Evolutionary conservation across 2,329 filamentous ascomycete species (phyloP), one percentile per base, ranked within the genome.

Genomic region (Intubia oerlemansii): DNA sequence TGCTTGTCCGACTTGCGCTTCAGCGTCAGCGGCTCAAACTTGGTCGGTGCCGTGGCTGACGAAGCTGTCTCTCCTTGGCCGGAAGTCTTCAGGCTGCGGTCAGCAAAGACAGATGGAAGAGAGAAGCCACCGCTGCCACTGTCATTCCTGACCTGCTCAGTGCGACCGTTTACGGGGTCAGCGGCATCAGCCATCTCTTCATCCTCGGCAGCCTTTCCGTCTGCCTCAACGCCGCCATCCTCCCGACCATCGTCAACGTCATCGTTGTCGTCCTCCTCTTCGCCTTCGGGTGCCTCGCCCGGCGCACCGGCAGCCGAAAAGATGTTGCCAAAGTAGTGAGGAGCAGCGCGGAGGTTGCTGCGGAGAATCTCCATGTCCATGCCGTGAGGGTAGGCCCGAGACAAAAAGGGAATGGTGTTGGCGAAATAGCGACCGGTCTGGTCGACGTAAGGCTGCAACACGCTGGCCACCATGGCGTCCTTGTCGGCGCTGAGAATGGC

Each of bases 401-500:
- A 65, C 16, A 93, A 53, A 41, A 91, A 77, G 1, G 85, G 84
- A 27, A 92, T 50, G 27, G 92, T 73, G 45, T 74, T 88, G 17
- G 76, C 60, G 34, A 70, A 66, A 29, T 66, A 62, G 37, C 66
- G 57, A 24, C 72, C 64, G 44, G 70, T 60, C 42, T 65, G 55
- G 42, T 70, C 56, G 36, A 68, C 53, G 47, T 71, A 66, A 1
- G 81, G 79, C 47, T 88, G 81, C 34, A 93, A 54, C 10, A 90
- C 70, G 45, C 80, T 85, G 5, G 81, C 69, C 9, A 88, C 44
- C 63, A 93, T 78, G 24, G 77, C 74, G 18, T 71, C 57, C 43
- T 69, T 71, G 45, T 73, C 61, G 34, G 62, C 59, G 5, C 59
- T 64, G 14, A 92, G 52, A 32, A 92, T 74, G 13, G 80, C 76